Conservation (phyloP, 352 stramenopile genomes). For the Globisporangium spiculum region DNA sequence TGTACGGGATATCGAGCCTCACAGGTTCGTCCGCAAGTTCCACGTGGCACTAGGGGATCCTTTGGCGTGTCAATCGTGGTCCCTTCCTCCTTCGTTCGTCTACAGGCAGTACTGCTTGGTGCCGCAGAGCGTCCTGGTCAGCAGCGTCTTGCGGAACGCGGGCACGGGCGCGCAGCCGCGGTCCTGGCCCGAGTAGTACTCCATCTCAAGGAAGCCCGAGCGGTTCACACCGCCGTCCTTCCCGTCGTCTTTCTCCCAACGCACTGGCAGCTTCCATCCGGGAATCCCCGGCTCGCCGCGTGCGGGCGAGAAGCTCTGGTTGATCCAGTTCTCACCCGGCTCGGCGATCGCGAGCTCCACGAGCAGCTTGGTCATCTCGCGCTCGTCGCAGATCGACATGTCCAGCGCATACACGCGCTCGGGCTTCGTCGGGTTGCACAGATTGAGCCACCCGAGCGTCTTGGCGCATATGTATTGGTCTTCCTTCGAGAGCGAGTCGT, state of each 20-base stretch:
- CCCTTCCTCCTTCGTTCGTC: conserved; percentile 3
- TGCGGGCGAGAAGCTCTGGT: conserved; percentile 62
- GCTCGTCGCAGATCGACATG: conserved; percentile 67
- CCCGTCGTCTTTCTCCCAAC: conserved; percentile 77
- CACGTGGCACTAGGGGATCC: background rate
- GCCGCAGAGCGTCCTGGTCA: conserved; percentile 59
- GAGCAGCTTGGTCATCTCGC: conserved; percentile 77
- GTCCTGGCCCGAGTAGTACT: conserved; percentile 73
- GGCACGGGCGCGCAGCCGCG: conserved; percentile 56
- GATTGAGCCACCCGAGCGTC: conserved; percentile 73
- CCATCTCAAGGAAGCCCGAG: conserved; percentile 58
- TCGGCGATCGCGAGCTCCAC: conserved; percentile 77
- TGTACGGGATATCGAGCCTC: background rate
- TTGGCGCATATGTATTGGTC: conserved; percentile 52
- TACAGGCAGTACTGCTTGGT: conserved; percentile 69
- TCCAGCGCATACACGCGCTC: conserved; percentile 72
- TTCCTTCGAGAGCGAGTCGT: conserved; percentile 38
- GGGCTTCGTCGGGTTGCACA: conserved; percentile 72
- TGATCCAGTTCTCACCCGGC: conserved; percentile 82
- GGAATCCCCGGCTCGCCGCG: conserved; percentile 58
- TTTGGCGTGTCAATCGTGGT: background rate
- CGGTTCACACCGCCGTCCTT: conserved; percentile 69
- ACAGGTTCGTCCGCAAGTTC: background rate
- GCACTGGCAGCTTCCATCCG: conserved; percentile 74
- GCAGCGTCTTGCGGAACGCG: conserved; percentile 54